These are phyloP conservation scores for Leccinum rimulosum DNA, from an alignment of 768 basidiomycete genomes.

Conservation along the genomic window DNA sequence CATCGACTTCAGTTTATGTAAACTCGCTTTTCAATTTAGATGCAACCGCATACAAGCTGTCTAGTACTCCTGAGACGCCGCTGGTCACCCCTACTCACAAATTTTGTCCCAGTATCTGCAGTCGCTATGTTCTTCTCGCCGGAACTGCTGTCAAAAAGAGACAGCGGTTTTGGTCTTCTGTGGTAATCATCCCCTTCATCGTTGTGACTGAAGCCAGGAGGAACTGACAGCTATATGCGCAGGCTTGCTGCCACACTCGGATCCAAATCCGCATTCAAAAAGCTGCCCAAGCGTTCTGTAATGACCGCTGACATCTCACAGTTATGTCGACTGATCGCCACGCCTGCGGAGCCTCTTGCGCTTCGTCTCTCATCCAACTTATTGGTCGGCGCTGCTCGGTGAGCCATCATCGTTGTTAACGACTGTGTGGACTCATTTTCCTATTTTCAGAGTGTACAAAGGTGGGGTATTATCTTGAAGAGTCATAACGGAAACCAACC, in stretches of 20 bases:
- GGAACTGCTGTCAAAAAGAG: constrained; percentile 75
- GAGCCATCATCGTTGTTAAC: constrained; percentile 19
- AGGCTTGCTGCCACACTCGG: constrained; percentile 94
- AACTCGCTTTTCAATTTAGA: neutral
- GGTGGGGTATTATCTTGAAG: constrained; percentile 24
- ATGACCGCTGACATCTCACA: constrained; percentile 79
- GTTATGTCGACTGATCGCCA: constrained; percentile 75
- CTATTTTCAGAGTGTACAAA: constrained; percentile 44
- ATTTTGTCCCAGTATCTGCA: neutral
- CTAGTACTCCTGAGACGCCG: neutral
- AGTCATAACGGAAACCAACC: neutral
- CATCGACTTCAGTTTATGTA: neutral
- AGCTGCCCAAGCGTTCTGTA: constrained; percentile 80
- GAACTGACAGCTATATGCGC: constrained; percentile 13
- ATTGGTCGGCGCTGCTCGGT: constrained; percentile 89
- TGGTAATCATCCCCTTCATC: constrained; percentile 47
- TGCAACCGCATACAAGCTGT: constrained; percentile 9
- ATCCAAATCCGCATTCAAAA: constrained; percentile 82
- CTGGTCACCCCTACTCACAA: neutral
- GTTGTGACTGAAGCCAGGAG: neutral
- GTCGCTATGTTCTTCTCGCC: constrained; percentile 79
- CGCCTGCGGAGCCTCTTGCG: constrained; percentile 85
- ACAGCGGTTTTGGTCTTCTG: constrained; percentile 86
- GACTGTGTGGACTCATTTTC: constrained; percentile 1
- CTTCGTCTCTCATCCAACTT: constrained; percentile 84